Evolutionary conservation across 2,329 filamentous ascomycete species (phyloP).

Genomic region (Sporothrix phasma): DNA sequence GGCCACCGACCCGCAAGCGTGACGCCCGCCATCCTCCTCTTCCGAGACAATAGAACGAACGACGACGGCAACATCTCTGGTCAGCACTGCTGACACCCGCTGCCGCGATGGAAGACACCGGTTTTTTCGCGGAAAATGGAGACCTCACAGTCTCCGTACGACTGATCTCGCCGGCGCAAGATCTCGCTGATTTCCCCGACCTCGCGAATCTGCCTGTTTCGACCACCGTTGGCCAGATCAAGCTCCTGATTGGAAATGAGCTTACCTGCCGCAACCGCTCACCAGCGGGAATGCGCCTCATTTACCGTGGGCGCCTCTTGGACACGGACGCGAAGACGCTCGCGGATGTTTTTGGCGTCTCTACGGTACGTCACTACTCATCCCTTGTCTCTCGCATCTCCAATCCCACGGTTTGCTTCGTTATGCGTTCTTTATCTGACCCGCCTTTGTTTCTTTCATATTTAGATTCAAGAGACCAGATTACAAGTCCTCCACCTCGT

Average conservation of each 20-base stretch:
- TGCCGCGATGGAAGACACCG: neutral
- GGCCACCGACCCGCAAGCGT: neutral
- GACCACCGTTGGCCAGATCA: conserved; percentile 14
- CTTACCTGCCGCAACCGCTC: conserved; percentile 8
- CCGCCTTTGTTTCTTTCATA: neutral
- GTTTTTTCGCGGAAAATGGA: neutral
- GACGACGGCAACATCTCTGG: neutral
- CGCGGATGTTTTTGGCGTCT: conserved; percentile 13
- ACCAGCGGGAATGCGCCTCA: conserved; percentile 14
- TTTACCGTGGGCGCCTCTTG: conserved; percentile 18
- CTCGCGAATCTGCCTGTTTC: conserved; percentile 6
- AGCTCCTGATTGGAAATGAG: conserved; percentile 8
- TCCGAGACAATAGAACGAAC: neutral
- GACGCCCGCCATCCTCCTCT: neutral
- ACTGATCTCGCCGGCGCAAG: conserved; percentile 14
- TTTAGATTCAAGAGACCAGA: neutral
- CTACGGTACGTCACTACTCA: conserved; percentile 9
- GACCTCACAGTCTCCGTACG: conserved; percentile 12
- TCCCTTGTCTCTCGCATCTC: neutral
- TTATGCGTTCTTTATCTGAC: neutral
- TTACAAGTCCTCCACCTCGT: conserved; percentile 11
- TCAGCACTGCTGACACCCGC: neutral
- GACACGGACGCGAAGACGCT: conserved; percentile 13
- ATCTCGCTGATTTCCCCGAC: conserved; percentile 12
- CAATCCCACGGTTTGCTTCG: too few species aligned